Conservation (phyloP, 495 filamentous ascomycete species). For the Neurospora sublineolata region DNA sequence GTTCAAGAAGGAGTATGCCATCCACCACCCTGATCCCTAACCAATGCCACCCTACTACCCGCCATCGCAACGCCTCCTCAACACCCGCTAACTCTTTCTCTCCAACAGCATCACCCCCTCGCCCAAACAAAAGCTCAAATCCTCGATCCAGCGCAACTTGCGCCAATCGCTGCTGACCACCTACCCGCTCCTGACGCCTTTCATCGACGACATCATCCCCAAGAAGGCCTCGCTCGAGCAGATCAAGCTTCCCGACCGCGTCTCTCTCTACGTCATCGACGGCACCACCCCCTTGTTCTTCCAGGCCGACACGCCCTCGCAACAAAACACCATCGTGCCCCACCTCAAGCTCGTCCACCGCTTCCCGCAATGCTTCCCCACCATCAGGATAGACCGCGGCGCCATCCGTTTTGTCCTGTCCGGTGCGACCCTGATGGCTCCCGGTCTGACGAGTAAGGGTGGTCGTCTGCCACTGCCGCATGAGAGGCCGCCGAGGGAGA, state of each 20-base stretch:
- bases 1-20: conserved; percentile 82
- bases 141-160: conserved; percentile 79
- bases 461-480: conserved; percentile 54
- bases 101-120: conserved; percentile 54
- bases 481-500: conserved; percentile 14
- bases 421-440: conserved; percentile 90
- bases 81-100: conserved; percentile 4
- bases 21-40: background rate
- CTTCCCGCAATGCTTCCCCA: conserved; percentile 54
- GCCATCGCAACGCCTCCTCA: background rate
- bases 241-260: conserved; percentile 84
- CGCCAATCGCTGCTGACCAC: conserved; percentile 69
- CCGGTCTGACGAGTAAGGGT: conserved; percentile 73
- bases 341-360: conserved; percentile 69
- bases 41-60: conserved; percentile 1
- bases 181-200: conserved; percentile 74
- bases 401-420: conserved; percentile 93
- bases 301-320: conserved; percentile 51
- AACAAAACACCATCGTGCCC: conserved; percentile 50
- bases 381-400: conserved; percentile 73
- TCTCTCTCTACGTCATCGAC: conserved; percentile 75
- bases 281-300: conserved; percentile 68
- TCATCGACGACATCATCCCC: conserved; percentile 90
- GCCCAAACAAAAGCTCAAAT: conserved; percentile 93
- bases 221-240: conserved; percentile 90